phyloP scores from a whole-genome alignment of 441 rosid genomes.

The Bocquillonia castaneifolia region DNA sequence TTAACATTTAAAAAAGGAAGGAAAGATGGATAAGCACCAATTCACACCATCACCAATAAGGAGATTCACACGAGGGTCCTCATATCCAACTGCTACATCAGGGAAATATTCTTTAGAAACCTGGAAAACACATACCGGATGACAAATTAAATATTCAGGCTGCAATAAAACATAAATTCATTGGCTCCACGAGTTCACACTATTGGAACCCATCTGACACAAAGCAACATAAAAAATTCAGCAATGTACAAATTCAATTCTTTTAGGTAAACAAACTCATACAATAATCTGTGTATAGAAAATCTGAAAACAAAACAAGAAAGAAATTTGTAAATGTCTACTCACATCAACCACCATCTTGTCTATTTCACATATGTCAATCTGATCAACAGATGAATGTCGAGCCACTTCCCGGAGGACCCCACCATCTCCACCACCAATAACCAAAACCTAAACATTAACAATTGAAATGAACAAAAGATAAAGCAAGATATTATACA shows the following conservation, averaged over 20 bases:
- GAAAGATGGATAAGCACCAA: neutral
- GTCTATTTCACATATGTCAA: constrained; percentile 91
- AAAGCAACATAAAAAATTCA: neutral
- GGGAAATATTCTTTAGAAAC: constrained; percentile 83
- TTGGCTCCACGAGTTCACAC: neutral
- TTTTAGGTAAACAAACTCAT: neutral
- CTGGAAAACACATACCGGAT: constrained; percentile 30
- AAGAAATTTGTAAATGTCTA: constrained; percentile 11
- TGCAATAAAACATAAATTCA: neutral
- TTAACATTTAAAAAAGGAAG: neutral
- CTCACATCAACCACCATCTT: constrained; percentile 94
- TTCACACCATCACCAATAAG: constrained; percentile 77
- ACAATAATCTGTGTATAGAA: neutral
- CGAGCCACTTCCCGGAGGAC: constrained; percentile 86
- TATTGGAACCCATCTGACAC: neutral
- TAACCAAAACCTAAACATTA: constrained; percentile 64
- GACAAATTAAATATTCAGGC: neutral
- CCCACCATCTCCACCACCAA: constrained; percentile 99
- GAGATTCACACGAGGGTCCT: constrained; percentile 81
- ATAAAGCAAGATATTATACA: neutral
- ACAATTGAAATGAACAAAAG: neutral
- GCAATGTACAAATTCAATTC: neutral
- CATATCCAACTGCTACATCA: constrained; percentile 68
- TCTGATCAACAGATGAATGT: constrained; percentile 67
- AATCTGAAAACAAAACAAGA: constrained; percentile 6